These are phyloP conservation scores for Rubroshorea leprosula DNA, from an alignment of 345 rosid species.

Conservation along the genomic window DNA sequence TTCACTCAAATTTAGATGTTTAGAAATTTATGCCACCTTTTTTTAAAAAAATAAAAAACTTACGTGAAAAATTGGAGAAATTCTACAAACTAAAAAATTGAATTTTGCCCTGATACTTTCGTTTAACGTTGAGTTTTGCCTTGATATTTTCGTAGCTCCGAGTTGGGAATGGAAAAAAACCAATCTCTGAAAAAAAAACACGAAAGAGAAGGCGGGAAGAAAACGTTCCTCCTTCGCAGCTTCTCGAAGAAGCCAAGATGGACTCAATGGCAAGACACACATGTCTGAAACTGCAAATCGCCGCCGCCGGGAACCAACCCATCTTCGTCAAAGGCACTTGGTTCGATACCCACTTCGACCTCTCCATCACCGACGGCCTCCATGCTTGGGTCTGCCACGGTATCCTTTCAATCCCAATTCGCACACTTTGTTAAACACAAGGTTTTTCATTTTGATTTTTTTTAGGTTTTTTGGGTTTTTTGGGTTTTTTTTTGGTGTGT, in stretches of 20 bases:
- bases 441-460: background rate
- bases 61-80: too few relatives aligned
- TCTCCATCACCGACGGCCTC: conserved; percentile 78
- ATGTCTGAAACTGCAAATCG: conserved; percentile 58
- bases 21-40: too few relatives aligned
- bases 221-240: conserved; percentile 1
- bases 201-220: conserved; percentile 15
- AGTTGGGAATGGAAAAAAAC: too few relatives aligned
- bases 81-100: too few relatives aligned
- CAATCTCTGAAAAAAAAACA: background rate
- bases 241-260: conserved; percentile 22
- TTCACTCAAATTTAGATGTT: too few relatives aligned
- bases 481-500: background rate
- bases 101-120: too few relatives aligned
- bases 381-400: conserved; percentile 72
- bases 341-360: conserved; percentile 49
- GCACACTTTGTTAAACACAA: too few relatives aligned
- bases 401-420: conserved; percentile 14
- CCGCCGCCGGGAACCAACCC: conserved; percentile 27
- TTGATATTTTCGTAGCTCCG: too few relatives aligned
- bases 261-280: conserved; percentile 44
- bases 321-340: conserved; percentile 75
- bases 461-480: background rate
- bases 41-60: too few relatives aligned
- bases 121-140: too few relatives aligned